A percentile compares a stretch with the other conserved stretches of the same genome.
These are phyloP conservation scores for Fistulifera solaris DNA, from an alignment of 108 stramenopile species.

Conservation along the genomic window DNA sequence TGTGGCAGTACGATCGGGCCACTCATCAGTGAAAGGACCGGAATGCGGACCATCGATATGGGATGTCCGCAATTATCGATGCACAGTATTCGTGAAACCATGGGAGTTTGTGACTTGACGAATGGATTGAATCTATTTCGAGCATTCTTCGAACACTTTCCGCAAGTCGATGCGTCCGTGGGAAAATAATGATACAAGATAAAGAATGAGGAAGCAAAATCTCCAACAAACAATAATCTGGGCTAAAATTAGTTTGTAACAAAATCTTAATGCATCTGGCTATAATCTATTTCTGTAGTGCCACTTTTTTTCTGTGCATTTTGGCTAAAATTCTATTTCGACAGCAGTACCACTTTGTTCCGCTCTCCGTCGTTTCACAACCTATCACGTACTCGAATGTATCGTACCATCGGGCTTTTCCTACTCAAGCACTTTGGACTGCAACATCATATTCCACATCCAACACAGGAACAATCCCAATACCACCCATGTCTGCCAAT, in stretches of 20 bases:
- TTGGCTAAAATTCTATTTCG: no score
- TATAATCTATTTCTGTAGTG: no score
- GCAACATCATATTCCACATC: not conserved
- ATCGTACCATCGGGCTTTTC: no score
- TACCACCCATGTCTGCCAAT: conserved; percentile 75
- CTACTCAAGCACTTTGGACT: no score
- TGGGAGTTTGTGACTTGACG: conserved; percentile 65
- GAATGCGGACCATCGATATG: conserved; percentile 92
- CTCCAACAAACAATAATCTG: no score
- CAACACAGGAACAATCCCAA: not conserved
- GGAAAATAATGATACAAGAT: conserved; percentile 30
- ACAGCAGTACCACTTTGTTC: no score
- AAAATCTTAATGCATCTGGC: no score
- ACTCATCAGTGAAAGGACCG: conserved; percentile 75
- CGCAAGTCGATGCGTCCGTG: conserved; percentile 44
- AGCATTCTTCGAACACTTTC: conserved; percentile 64
- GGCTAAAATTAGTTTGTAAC: no score
- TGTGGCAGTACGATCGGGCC: conserved; percentile 98
- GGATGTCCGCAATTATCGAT: conserved; percentile 94
- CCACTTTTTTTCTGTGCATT: no score
- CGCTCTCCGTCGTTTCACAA: no score
- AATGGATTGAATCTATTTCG: conserved; percentile 68
- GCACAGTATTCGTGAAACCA: conserved; percentile 92
- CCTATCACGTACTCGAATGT: no score
- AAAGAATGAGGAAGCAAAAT: no score